Conservation (phyloP, 805 yeast species). For the Ogataea pilisensis region DNA sequence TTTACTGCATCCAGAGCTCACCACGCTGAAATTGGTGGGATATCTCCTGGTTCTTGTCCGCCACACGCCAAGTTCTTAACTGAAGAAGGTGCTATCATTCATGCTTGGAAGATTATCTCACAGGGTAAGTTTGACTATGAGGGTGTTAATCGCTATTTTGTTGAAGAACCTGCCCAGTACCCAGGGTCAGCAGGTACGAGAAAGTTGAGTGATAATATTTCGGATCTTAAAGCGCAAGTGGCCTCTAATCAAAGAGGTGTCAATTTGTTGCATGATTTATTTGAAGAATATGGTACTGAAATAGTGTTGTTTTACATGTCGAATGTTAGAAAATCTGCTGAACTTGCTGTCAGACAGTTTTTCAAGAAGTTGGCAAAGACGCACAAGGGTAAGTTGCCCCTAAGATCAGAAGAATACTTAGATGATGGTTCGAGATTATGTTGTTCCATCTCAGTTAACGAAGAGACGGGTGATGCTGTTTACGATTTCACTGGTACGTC, state of each 20-base stretch:
- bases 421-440: constrained; percentile 54
- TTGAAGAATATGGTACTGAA: constrained; percentile 40
- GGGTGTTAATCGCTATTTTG: constrained; percentile 42
- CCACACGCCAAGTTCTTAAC: constrained; percentile 49
- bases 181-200: constrained; percentile 56
- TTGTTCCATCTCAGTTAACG: constrained; percentile 37
- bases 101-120: constrained; percentile 46
- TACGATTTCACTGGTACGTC: constrained; percentile 55
- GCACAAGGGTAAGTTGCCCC: constrained; percentile 32
- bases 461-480: constrained; percentile 38
- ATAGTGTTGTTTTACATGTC: constrained; percentile 45
- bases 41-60: constrained; percentile 54
- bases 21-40: constrained; percentile 62
- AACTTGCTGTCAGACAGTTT: constrained; percentile 38
- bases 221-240: constrained; percentile 46
- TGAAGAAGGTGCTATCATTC: constrained; percentile 55
- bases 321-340: constrained; percentile 43
- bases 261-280: constrained; percentile 37
- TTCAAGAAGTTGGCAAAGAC: constrained; percentile 36
- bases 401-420: constrained; percentile 44
- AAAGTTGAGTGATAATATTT: constrained; percentile 48
- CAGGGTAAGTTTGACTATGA: constrained; percentile 50
- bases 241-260: constrained; percentile 54
- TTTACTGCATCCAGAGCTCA: constrained; percentile 59
- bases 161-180: constrained; percentile 44